phyloP scores from a whole-genome alignment of 2,329 filamentous ascomycete species.

The Zalaria obscura region DNA sequence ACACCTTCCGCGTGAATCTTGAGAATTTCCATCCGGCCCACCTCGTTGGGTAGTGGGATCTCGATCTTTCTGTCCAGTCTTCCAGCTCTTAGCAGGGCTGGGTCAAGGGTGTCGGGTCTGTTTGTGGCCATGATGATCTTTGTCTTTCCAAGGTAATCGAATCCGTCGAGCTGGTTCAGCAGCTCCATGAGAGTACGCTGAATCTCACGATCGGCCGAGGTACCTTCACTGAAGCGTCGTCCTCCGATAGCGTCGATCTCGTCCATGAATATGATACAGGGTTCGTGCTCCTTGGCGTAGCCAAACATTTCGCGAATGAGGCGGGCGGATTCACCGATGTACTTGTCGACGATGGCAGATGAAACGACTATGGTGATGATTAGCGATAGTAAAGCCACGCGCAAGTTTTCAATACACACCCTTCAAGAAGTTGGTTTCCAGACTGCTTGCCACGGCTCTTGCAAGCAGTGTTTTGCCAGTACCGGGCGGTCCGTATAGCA shows the following conservation, averaged over 20 bases:
- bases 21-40: conserved; percentile 87
- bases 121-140: conserved; percentile 99
- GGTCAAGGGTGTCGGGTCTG: conserved; percentile 88
- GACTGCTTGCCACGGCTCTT: conserved; percentile 83
- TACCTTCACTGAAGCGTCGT: conserved; percentile 90
- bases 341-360: conserved; percentile 98
- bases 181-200: conserved; percentile 98
- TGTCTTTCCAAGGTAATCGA: conserved; percentile 97
- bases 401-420: conserved; percentile 35
- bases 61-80: conserved; percentile 96
- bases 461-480: conserved; percentile 94
- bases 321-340: conserved; percentile 94
- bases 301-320: conserved; percentile 99
- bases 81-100: conserved; percentile 79
- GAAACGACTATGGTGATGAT: conserved; percentile 59
- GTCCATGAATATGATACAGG: conserved; percentile 99
- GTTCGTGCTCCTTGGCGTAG: conserved; percentile 97
- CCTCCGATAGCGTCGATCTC: conserved; percentile 99
- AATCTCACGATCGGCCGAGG: conserved; percentile 93
- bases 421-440: conserved; percentile 98
- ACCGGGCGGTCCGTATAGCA: conserved; percentile 90
- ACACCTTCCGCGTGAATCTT: conserved; percentile 92
- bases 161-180: conserved; percentile 95
- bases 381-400: conserved; percentile 1
- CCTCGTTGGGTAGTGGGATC: conserved; percentile 92